A percentile compares a stretch with the other conserved stretches of the same genome.
Evolutionary conservation across 306 rosid species (phyloP).

Genomic region (Vigna mungo): DNA sequence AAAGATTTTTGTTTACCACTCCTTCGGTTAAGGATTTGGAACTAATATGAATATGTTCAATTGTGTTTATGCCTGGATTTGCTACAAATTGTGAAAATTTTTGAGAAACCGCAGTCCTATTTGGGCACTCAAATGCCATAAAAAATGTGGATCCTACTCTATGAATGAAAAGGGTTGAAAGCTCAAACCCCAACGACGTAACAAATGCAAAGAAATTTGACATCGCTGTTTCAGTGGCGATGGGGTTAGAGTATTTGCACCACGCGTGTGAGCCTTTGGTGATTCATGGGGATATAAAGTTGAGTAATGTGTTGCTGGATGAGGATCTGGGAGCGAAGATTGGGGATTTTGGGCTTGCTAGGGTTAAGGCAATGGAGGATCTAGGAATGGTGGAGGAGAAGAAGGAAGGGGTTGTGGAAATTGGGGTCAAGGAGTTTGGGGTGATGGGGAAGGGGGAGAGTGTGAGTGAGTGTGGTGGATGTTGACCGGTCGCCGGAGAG

Average conservation of each 20-base stretch:
- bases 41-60: constrained; percentile 47
- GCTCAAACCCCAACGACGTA: constrained; percentile 48
- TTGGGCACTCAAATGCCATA: constrained; percentile 94
- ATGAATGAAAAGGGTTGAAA: constrained; percentile 48
- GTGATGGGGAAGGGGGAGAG: constrained; percentile 77
- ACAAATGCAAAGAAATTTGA: constrained; percentile 53
- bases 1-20: constrained; percentile 25
- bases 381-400: constrained; percentile 57
- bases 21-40: constrained; percentile 40
- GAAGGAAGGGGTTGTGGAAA: background rate
- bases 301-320: constrained; percentile 85
- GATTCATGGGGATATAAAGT: constrained; percentile 91
- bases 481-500: constrained; percentile 73
- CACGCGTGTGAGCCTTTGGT: constrained; percentile 75
- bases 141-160: constrained; percentile 51
- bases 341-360: constrained; percentile 93
- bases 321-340: constrained; percentile 79
- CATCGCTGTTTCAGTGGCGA: constrained; percentile 68
- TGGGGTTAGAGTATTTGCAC: constrained; percentile 81
- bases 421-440: constrained; percentile 41
- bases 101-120: constrained; percentile 59
- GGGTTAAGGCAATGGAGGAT: constrained; percentile 74
- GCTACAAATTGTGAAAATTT: constrained; percentile 48
- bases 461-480: constrained; percentile 64
- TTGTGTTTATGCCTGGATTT: constrained; percentile 49